Conservation (phyloP, 2,329 filamentous ascomycete species). For the Colletotrichum lupini region DNA sequence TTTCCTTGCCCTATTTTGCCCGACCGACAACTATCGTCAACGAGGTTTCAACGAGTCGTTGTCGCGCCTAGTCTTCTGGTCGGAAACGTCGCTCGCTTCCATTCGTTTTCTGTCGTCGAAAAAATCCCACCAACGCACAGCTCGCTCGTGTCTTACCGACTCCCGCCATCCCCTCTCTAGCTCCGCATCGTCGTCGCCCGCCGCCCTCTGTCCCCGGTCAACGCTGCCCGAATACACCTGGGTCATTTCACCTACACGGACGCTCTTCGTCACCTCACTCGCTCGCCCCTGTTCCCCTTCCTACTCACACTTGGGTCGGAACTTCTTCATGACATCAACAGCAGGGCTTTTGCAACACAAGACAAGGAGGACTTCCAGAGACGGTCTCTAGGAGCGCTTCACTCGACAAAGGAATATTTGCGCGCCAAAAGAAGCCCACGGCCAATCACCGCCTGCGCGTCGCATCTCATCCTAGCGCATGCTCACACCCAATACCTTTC, state of each 20-base stretch:
- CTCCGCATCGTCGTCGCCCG: constrained; percentile 32
- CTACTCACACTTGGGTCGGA: neutral
- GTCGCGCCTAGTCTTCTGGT: constrained; percentile 19
- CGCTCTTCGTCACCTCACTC: constrained; percentile 9
- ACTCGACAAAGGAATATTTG: constrained; percentile 30
- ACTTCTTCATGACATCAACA: constrained; percentile 18
- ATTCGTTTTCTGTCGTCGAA: constrained; percentile 28
- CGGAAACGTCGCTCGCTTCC: constrained; percentile 35
- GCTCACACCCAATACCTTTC: constrained; percentile 31
- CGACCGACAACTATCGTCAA: constrained; percentile 1
- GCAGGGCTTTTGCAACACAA: neutral
- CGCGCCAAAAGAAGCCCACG: constrained; percentile 30
- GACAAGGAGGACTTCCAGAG: neutral
- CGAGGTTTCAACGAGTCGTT: constrained; percentile 5
- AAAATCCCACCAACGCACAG: constrained; percentile 34
- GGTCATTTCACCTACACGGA: neutral
- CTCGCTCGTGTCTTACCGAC: constrained; percentile 34
- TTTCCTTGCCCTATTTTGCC: neutral
- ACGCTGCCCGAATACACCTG: constrained; percentile 18
- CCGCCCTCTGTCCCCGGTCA: constrained; percentile 23
- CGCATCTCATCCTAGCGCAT: constrained; percentile 34
- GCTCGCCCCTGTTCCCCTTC: neutral
- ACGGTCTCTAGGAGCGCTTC: neutral
- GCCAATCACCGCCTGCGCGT: constrained; percentile 33
- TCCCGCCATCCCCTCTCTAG: constrained; percentile 25